Conservation (phyloP, 164 flowering plant genomes). For the Euptelea pleiosperma region DNA sequence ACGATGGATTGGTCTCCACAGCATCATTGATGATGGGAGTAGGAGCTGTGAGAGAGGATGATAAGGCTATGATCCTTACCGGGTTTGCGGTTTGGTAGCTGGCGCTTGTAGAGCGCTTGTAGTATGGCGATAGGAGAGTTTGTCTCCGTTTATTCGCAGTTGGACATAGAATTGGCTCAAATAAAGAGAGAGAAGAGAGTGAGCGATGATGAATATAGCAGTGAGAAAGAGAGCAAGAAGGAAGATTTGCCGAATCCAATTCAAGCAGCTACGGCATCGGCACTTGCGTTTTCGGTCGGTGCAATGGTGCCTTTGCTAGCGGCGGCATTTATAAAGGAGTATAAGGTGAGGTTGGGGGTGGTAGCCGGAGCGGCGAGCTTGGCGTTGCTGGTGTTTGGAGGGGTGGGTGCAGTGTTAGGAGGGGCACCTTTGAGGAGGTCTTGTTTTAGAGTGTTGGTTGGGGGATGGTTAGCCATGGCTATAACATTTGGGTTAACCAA, state of each 20-base stretch:
- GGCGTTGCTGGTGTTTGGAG: constrained; percentile 25
- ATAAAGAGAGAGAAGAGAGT: constrained; percentile 19
- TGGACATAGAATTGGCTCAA: constrained; percentile 30
- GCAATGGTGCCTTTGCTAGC: constrained; percentile 17
- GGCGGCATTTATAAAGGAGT: constrained; percentile 16
- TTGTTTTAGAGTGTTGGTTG: constrained; percentile 23
- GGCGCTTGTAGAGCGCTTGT: constrained; percentile 34
- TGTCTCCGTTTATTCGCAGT: too few species aligned
- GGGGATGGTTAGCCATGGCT: constrained; percentile 33
- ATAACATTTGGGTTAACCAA: constrained; percentile 28
- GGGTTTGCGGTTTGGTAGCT: constrained; percentile 29
- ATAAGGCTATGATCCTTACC: constrained; percentile 22
- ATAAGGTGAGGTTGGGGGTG: constrained; percentile 23
- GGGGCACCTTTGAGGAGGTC: constrained; percentile 21
- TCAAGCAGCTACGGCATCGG: constrained; percentile 26
- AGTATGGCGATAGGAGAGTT: constrained; percentile 35
- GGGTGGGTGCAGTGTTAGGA: constrained; percentile 22
- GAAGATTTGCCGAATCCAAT: constrained; percentile 20
- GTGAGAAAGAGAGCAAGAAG: neutral
- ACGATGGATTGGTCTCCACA: constrained; percentile 29
- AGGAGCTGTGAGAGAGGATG: constrained; percentile 23
- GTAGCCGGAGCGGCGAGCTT: constrained; percentile 13
- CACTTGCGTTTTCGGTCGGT: constrained; percentile 24
- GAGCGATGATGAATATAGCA: neutral
- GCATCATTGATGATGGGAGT: constrained; percentile 30